Evolutionary conservation across 192 early-diverging fungal genomes (phyloP), one percentile per base, ranked within the genome.

Genomic region (Anaeromyces robustus): DNA sequence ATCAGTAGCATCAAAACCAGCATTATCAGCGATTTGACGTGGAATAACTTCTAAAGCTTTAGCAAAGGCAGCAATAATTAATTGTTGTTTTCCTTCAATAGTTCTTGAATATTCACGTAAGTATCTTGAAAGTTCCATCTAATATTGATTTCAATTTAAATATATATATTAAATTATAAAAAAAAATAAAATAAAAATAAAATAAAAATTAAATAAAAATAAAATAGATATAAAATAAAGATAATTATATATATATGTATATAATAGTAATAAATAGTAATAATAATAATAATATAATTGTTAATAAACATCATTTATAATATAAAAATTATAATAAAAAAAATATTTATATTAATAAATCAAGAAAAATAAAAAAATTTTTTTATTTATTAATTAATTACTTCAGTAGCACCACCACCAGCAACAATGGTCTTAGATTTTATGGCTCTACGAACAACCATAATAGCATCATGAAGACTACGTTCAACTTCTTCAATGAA

Each of bases 401-500:
- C 89, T 85, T 99, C 97, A 31, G 93, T 94, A 14, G 97, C 95
- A 84, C 97, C 97, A 79, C 97, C 97, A 83, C 97, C 97, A 83
- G 96, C 96, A 86, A 99, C 97, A 13, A 98, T 92, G 29, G 92
- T 83, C 86, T 96, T 96, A 92, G 94, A 97, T 87, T 96, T 97
- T 89, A 99, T 95, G 26, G 96, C 94, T 80, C 97, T 89, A 79
- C 96, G 92, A 78, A 99, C 97, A 89, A 99, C 95, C 97, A 99
- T 99, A 84, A 99, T 99, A 34, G 97, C 96, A 87, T 99, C 97
- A 87, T 99, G 97, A 86, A 99, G 88, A 83, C 92, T 93, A 81
- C 97, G 89, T 88, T 98, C 96, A 14, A 99, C 96, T 85, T 99
- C 97, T 83, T 96, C 96, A 86, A 99, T 99, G 82, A 99, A 99